Conservation (phyloP, 1,139 yeast genomes). For the Blastobotrys indianensis region DNA sequence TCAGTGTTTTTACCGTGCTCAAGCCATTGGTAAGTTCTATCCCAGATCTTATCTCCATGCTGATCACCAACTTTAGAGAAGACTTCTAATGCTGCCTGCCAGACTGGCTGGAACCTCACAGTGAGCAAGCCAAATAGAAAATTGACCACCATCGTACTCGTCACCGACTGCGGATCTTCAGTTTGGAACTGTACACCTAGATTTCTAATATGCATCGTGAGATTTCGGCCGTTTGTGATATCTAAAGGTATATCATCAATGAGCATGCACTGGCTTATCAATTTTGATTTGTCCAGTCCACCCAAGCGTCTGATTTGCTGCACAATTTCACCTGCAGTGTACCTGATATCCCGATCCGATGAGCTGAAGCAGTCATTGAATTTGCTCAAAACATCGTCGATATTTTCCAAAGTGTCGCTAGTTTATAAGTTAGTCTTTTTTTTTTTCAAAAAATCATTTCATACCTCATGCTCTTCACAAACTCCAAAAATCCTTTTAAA, state of each 20-base stretch:
- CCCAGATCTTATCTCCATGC: slow-evolving; percentile 53
- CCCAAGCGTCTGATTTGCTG: slow-evolving; percentile 31
- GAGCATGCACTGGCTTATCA: slow-evolving; percentile 40
- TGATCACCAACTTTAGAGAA: slow-evolving; percentile 45
- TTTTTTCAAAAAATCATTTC: no score
- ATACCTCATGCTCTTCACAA: slow-evolving; percentile 1
- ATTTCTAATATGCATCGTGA: slow-evolving; percentile 62
- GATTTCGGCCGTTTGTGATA: slow-evolving; percentile 67
- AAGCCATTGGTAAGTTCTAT: slow-evolving; percentile 41
- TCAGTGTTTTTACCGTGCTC: slow-evolving; percentile 3
- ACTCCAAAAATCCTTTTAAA: slow-evolving; percentile 14
- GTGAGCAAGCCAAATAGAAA: slow-evolving; percentile 70
- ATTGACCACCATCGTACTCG: slow-evolving; percentile 44
- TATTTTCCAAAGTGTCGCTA: background rate
- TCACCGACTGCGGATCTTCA: slow-evolving; percentile 35
- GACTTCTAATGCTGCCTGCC: slow-evolving; percentile 68
- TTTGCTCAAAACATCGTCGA: background rate
- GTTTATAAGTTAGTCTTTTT: background rate
- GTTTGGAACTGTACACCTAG: slow-evolving; percentile 47
- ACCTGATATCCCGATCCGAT: slow-evolving; percentile 46
- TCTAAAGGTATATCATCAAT: slow-evolving; percentile 72
- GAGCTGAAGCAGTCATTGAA: slow-evolving; percentile 34
- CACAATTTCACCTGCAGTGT: slow-evolving; percentile 41
- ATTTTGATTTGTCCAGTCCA: slow-evolving; percentile 28
- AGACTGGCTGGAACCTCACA: slow-evolving; percentile 75